These are phyloP conservation scores for Vitis labrusca DNA, from an alignment of 164 flowering plant species.

Conservation along the genomic window DNA sequence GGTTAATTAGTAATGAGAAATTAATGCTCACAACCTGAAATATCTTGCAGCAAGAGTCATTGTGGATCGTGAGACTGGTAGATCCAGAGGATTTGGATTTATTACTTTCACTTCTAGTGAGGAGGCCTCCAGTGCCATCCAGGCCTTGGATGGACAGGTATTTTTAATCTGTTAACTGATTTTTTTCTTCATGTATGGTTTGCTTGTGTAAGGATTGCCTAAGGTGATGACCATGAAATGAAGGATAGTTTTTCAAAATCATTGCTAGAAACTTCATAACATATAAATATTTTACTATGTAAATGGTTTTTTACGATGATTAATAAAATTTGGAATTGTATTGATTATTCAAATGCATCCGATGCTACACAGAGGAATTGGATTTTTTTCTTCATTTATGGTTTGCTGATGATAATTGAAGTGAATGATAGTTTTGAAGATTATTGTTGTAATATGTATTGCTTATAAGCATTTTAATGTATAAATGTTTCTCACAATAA, in stretches of 20 bases:
- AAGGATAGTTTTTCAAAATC: neutral
- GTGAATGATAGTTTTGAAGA: no score
- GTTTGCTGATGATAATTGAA: no score
- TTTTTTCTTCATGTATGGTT: neutral
- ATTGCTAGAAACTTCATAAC: neutral
- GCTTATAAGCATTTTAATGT: no score
- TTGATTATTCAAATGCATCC: no score
- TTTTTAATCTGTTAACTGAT: slow-evolving; percentile 1
- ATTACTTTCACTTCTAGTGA: slow-evolving; percentile 36
- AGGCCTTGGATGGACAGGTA: slow-evolving; percentile 61
- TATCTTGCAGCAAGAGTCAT: slow-evolving; percentile 41
- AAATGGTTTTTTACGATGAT: neutral
- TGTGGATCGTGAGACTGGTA: slow-evolving; percentile 48
- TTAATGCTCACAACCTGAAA: neutral
- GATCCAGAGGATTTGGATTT: slow-evolving; percentile 64
- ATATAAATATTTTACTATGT: neutral
- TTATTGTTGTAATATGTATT: no score
- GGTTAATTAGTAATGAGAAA: neutral
- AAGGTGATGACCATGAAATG: neutral
- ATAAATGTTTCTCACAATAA: no score
- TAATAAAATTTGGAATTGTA: no score
- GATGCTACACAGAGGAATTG: no score
- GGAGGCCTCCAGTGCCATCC: slow-evolving; percentile 55
- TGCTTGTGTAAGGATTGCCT: neutral
- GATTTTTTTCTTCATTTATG: no score